Base-by-base conservation (phyloP, 208 protist species). In the Balamuthia mandrillaris region DNA sequence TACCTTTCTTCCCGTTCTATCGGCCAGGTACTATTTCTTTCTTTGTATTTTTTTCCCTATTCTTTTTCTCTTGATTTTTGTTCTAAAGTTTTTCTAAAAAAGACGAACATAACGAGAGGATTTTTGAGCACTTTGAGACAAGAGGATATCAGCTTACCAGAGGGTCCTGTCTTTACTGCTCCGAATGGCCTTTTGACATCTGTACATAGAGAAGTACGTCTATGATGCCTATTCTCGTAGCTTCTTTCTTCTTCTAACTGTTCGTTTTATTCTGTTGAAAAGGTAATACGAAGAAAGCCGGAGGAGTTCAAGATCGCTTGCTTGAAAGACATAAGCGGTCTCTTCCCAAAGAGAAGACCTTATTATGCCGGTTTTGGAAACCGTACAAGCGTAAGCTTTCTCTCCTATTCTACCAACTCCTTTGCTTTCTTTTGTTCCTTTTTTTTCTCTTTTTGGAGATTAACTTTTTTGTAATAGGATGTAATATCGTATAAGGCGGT, bases 341-440 rank as follows among this genome's bases (percentile, higher is more conserved):
- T 94, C 35, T 95, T 93, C 54, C 93, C 39, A 3, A 51, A 75
- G 0, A 42, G 21, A 6, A 27, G 83, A 3, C 88, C 90, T 6
- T 94, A 93, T 74, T 90, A 94, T 72, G 91, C 91, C 9, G 87
- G 93, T 33, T 94, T 94, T 86, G 92, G 93, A 41, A 94, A 94
- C 84, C 65, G 90, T 24, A 70, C 47, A n/a, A n/a, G n/a, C n/a
- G n/a, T 10, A 88, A 88, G 0, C 84, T 88, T 61, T 81, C 29
- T 84, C 21, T 44, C 39, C 3, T 21, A 12, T 12, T 58, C 14
- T 16, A 21, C n/a, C 65, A 12, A 74, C 37, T 12, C 58, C 18
- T 44, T 12, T 39, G 14, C 18, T 68, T 68, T 68, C 60, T 68
- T 47, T 70, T 52, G 14, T 79, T 75, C 52, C n/a, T 18, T 29